These are phyloP conservation scores for Pleomassaria siparia DNA, from an alignment of 2,329 filamentous ascomycete genomes.

Conservation along the genomic window DNA sequence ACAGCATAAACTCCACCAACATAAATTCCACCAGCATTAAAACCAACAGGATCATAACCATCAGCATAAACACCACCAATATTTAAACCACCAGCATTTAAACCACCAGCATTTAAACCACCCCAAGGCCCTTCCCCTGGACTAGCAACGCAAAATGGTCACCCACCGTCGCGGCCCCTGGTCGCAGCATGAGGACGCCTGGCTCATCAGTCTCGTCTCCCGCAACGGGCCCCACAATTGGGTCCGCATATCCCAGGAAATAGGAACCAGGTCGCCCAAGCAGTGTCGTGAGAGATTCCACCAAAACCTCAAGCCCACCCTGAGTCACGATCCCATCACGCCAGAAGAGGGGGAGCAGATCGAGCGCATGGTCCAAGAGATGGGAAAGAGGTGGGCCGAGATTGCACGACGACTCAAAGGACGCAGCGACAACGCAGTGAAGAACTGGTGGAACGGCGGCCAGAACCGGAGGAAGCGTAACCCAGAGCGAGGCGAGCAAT, in stretches of 20 bases:
- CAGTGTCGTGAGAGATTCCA: slow-evolving; percentile 94
- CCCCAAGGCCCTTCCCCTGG: background rate
- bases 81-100: background rate
- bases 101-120: background rate
- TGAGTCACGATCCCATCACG: slow-evolving; percentile 74
- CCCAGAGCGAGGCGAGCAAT: slow-evolving; percentile 34
- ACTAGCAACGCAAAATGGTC: slow-evolving; percentile 41
- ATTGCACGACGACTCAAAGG: slow-evolving; percentile 81
- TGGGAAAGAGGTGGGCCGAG: slow-evolving; percentile 90
- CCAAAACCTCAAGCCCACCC: slow-evolving; percentile 86
- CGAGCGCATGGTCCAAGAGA: slow-evolving; percentile 71
- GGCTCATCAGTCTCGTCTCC: slow-evolving; percentile 70
- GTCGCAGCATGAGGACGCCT: slow-evolving; percentile 74
- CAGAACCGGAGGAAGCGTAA: slow-evolving; percentile 71
- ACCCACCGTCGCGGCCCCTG: slow-evolving; percentile 76
- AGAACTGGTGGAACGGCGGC: slow-evolving; percentile 97
- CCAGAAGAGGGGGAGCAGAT: slow-evolving; percentile 76
- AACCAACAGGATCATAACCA: too few species aligned
- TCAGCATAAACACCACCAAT: too few species aligned
- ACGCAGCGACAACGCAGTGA: slow-evolving; percentile 91
- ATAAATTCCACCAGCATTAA: too few species aligned
- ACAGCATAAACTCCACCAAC: too few species aligned
- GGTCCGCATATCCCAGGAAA: slow-evolving; percentile 78
- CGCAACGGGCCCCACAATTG: slow-evolving; percentile 80
- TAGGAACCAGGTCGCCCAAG: slow-evolving; percentile 81